These are phyloP conservation scores for Phallus indusiatus DNA, from an alignment of 768 basidiomycete genomes.

Conservation along the genomic window DNA sequence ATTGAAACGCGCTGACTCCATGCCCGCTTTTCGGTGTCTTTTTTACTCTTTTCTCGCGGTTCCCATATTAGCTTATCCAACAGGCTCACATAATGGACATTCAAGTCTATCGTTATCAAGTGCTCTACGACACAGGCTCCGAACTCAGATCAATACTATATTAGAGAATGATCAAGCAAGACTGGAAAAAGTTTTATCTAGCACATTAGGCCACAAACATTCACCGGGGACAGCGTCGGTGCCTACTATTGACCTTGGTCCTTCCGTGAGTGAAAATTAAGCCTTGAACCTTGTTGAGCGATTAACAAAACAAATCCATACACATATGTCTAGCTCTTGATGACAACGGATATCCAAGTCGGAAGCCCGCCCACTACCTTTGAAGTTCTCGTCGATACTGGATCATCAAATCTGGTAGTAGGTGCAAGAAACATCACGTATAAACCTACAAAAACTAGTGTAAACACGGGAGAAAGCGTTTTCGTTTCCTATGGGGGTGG, in stretches of 20 bases:
- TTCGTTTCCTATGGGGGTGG: slow-evolving; percentile 49
- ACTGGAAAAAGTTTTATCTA: neutral
- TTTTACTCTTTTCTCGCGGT: neutral
- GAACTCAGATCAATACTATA: neutral
- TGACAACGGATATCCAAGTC: neutral
- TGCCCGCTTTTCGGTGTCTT: neutral
- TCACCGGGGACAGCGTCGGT: neutral
- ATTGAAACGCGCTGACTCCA: neutral
- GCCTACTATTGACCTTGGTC: neutral
- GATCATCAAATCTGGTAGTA: slow-evolving; percentile 59
- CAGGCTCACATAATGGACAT: neutral
- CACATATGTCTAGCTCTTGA: neutral
- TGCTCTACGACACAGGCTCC: neutral
- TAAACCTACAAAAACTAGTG: slow-evolving; percentile 37
- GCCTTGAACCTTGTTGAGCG: neutral
- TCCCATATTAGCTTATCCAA: neutral
- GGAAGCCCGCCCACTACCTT: neutral
- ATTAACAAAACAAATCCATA: neutral
- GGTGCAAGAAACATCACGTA: slow-evolving; percentile 30
- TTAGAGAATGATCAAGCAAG: neutral
- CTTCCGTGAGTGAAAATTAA: neutral
- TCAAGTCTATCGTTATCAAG: neutral
- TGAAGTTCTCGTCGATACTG: slow-evolving; percentile 4
- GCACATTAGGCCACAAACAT: neutral
- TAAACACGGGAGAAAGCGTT: slow-evolving; percentile 35